phyloP scores from a whole-genome alignment of 2,329 filamentous ascomycete species.

The Pseudogymnoascus sp. region DNA sequence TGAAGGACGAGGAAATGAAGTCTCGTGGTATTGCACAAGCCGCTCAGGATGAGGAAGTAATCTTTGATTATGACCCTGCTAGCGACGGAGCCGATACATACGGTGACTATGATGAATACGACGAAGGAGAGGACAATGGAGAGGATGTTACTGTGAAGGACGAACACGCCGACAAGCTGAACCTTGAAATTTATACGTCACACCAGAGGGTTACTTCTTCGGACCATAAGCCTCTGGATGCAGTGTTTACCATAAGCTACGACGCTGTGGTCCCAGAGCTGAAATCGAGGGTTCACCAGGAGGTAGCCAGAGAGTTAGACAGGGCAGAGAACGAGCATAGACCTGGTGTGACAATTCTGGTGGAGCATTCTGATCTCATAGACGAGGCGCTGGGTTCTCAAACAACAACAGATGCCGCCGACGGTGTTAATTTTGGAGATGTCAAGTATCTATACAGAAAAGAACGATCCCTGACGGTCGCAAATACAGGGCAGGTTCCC shows the following conservation, averaged over 20 bases:
- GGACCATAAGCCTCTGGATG: conserved; percentile 87
- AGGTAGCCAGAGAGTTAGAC: conserved; percentile 82
- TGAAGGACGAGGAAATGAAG: conserved; percentile 78
- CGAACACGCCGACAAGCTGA: conserved; percentile 45
- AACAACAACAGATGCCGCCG: conserved; percentile 27
- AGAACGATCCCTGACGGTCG: conserved; percentile 65
- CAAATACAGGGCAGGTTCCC: conserved; percentile 79
- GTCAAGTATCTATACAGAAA: conserved; percentile 61
- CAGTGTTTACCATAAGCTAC: conserved; percentile 75
- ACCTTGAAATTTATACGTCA: conserved; percentile 64
- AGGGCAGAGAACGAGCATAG: conserved; percentile 85
- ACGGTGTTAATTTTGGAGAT: conserved; percentile 68
- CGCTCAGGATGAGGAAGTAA: conserved; percentile 67
- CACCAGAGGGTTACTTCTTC: conserved; percentile 87
- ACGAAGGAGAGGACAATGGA: conserved; percentile 30
- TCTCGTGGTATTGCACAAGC: conserved; percentile 65
- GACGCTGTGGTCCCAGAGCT: conserved; percentile 78
- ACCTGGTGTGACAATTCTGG: conserved; percentile 72
- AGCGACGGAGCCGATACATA: conserved; percentile 53
- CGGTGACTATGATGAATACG: conserved; percentile 40
- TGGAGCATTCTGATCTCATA: conserved; percentile 48
- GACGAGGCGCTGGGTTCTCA: conserved; percentile 17
- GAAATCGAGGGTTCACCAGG: conserved; percentile 74
- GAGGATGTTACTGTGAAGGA: conserved; percentile 49
- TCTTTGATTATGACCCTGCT: conserved; percentile 87